Evolutionary conservation across 2,329 filamentous ascomycete species (phyloP).

Genomic region (Clarireedia sp.): DNA sequence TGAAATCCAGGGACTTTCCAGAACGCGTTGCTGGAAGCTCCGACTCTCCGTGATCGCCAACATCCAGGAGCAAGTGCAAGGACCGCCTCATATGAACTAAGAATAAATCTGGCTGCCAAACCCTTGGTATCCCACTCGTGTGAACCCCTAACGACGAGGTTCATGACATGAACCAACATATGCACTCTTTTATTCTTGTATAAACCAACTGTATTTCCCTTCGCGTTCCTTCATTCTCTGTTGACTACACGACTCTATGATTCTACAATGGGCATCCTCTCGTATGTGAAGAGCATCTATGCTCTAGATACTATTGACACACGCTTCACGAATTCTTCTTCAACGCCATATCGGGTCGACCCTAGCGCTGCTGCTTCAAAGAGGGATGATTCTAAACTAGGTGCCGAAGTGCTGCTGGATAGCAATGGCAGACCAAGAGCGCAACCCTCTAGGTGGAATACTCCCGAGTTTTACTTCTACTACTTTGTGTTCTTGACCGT

Average conservation of each 20-base stretch:
- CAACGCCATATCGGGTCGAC: constrained; percentile 53
- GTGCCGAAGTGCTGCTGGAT: constrained; percentile 30
- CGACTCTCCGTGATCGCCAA: constrained; percentile 3
- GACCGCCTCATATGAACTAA: neutral
- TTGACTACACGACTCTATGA: neutral
- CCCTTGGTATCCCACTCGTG: neutral
- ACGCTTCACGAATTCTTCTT: constrained; percentile 63
- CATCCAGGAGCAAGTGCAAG: neutral
- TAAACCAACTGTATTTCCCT: neutral
- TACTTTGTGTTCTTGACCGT: constrained; percentile 56
- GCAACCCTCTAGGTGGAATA: constrained; percentile 71
- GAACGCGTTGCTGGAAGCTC: neutral
- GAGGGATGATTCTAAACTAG: constrained; percentile 23
- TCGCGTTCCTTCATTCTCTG: neutral
- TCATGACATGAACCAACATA: neutral
- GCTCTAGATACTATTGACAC: constrained; percentile 62
- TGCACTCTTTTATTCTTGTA: neutral
- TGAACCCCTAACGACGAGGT: neutral
- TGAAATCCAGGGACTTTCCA: neutral
- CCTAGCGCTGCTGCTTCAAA: constrained; percentile 26
- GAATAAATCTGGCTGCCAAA: neutral
- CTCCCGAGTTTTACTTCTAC: constrained; percentile 80
- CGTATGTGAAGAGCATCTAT: constrained; percentile 48
- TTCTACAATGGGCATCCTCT: constrained; percentile 27
- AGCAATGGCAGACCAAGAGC: constrained; percentile 37